Evolutionary conservation across 306 rosid genomes (phyloP), one percentile per base, ranked within the genome.

Genomic region (Ormosia emarginata): DNA sequence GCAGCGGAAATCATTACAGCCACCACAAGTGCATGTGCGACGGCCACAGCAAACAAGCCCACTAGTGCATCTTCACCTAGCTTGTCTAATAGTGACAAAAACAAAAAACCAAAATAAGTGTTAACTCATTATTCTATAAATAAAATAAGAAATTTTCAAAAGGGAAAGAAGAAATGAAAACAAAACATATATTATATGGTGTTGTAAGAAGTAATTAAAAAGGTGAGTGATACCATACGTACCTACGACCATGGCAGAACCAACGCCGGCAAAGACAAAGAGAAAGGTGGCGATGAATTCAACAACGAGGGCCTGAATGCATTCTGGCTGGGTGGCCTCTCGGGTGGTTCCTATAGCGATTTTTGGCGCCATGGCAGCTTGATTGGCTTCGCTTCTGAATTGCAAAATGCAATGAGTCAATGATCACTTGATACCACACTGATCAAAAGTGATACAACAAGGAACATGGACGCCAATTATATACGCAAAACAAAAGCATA

Each of bases 1-100:
- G 93, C 98, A 56, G 94, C 92, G 3, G 99, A 93, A 18, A 95
- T 80, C 97, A 89, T 95, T 2, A 90, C 95, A 0, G 97, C 98
- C 79, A 91, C 97, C 13, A 90, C 95, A 11, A 95, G 87, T 7
- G 98, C 94, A 78, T 95, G 94, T 18, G 98, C 83, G n/a, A 95
- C 71, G 0, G 95, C 97, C 79, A 93, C 89, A 10, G 77, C 90
- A 69, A 93, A 86, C 86, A 95, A 75, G 1, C 90, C 90, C 44
- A 90, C 90, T 0, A 92, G 63, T 24, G 94, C 63, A 71, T 86
- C 86, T 37, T 86, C 94, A 1, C 55, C 87, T 7, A 93, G 86
- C 81, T 86, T 90, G 53, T 93, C 98, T 95, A 79, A 18, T 30
- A 73, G 17, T 12, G 15, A 78, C 30, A 13, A 43, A 29, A 37